These are phyloP conservation scores for Dioscorea alata DNA, from an alignment of 106 monocot genomes.

Conservation along the genomic window DNA sequence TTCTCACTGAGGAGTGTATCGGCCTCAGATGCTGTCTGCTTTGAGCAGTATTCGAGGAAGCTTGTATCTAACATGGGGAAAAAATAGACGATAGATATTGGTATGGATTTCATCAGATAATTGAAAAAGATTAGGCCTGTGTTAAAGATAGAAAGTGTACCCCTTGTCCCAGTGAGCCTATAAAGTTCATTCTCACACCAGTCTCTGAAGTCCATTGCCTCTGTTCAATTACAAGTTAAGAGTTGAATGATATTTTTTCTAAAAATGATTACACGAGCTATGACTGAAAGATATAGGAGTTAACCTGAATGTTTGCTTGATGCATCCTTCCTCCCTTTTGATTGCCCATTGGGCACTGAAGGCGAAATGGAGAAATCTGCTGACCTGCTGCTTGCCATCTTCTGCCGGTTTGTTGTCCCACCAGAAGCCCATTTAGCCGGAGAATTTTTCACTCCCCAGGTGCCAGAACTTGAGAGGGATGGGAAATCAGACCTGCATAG, in stretches of 20 bases:
- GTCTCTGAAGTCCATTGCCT: constrained; percentile 88
- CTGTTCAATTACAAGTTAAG: constrained; percentile 30
- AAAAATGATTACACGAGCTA: too few relatives aligned
- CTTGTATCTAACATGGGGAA: constrained; percentile 45
- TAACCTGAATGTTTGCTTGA: constrained; percentile 51
- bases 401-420: constrained; percentile 26
- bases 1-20: constrained; percentile 76
- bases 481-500: constrained; percentile 53
- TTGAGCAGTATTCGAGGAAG: constrained; percentile 87
- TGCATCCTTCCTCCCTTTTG: constrained; percentile 47
- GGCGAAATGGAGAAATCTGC: constrained; percentile 20
- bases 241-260: neutral
- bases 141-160: constrained; percentile 33
- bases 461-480: constrained; percentile 33
- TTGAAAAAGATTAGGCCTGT: neutral
- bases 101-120: neutral
- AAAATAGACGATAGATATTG: neutral
- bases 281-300: too few relatives aligned
- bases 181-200: constrained; percentile 81
- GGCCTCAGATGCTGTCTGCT: constrained; percentile 71
- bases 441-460: constrained; percentile 31
- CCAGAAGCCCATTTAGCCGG: constrained; percentile 21
- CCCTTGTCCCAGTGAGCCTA: constrained; percentile 76
- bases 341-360: constrained; percentile 10
- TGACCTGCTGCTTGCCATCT: constrained; percentile 16